Conservation (phyloP, 2,329 filamentous ascomycete genomes). For the Leptographium wingfieldii region DNA sequence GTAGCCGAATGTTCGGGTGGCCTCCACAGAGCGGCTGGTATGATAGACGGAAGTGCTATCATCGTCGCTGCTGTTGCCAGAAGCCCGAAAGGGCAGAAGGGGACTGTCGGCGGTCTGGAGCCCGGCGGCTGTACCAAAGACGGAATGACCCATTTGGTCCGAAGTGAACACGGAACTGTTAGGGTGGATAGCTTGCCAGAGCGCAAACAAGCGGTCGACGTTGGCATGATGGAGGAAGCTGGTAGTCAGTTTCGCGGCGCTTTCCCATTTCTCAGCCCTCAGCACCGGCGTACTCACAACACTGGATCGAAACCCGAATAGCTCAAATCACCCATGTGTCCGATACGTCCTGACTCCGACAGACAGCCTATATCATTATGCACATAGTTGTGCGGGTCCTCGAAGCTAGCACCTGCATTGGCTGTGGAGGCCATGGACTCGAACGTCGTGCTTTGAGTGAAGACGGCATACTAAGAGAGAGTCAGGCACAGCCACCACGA, state of each 20-base stretch:
- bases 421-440: conserved; percentile 27
- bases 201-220: conserved; percentile 45
- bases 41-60: conserved; percentile 21
- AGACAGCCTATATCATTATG: conserved; percentile 26
- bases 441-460: conserved; percentile 24
- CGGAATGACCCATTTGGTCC: conserved; percentile 14
- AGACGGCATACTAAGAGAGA: conserved; percentile 27
- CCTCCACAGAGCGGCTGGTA: conserved; percentile 24
- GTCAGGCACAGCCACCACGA: background rate
- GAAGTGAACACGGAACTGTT: conserved; percentile 21
- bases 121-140: conserved; percentile 28
- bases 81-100: conserved; percentile 35
- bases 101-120: conserved; percentile 31
- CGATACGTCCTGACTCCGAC: conserved; percentile 15
- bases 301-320: conserved; percentile 33
- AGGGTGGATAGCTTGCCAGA: conserved; percentile 31
- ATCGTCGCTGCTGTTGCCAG: conserved; percentile 15
- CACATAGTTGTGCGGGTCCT: conserved; percentile 30
- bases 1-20: conserved; percentile 25
- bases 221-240: conserved; percentile 33
- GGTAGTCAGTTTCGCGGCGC: background rate
- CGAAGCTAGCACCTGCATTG: conserved; percentile 26
- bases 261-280: background rate
- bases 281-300: conserved; percentile 23
- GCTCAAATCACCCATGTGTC: conserved; percentile 23